A percentile compares a stretch with the other conserved stretches of the same genome.
Evolutionary conservation across 345 rosid genomes (phyloP).

Genomic region (Gossypium anomalum): DNA sequence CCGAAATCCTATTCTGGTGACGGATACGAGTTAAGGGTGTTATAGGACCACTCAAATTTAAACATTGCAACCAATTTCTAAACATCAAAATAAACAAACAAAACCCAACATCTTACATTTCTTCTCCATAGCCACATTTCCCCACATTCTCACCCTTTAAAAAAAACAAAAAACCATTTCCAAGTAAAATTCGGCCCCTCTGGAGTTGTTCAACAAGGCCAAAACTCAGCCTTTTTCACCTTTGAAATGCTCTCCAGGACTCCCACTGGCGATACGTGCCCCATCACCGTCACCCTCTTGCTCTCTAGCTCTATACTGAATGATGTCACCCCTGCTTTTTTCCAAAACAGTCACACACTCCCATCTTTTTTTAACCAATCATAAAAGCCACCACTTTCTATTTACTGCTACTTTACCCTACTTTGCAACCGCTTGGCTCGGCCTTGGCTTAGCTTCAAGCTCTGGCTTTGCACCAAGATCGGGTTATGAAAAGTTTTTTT

Average conservation of each 20-base stretch:
- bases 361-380: neutral
- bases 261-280: conserved; percentile 58
- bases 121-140: neutral
- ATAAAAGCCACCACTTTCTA: neutral
- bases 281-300: conserved; percentile 54
- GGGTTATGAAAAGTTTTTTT: no score
- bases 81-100: no score
- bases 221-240: conserved; percentile 78
- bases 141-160: neutral
- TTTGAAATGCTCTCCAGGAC: conserved; percentile 79
- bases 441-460: neutral
- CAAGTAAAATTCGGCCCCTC: neutral
- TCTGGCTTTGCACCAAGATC: no score
- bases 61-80: no score
- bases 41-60: no score
- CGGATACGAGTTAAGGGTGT: no score
- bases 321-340: conserved; percentile 63
- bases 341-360: neutral
- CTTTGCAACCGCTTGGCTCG: neutral
- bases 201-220: conserved; percentile 36
- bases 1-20: no score
- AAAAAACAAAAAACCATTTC: neutral
- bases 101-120: no score
- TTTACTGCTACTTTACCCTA: neutral
- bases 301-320: conserved; percentile 76